Percentiles rank a stretch among this genome's conserved stretches.
Conservation (phyloP, 1,284 basidiomycete species). For the Mycena citricolor region DNA sequence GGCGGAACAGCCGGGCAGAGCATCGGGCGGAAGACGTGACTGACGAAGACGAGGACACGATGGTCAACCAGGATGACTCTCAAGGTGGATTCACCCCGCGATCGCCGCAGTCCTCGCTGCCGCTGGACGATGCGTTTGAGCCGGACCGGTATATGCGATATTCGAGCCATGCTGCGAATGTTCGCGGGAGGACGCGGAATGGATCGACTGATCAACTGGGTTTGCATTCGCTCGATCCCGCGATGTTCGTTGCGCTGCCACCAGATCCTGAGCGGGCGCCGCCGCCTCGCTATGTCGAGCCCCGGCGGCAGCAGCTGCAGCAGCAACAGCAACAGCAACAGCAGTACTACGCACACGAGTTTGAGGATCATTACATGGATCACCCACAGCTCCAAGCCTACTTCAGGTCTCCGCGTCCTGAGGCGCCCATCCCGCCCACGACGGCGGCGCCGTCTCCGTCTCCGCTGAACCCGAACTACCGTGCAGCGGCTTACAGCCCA, state of each 20-base stretch:
- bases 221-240: conserved; percentile 54
- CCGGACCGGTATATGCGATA: conserved; percentile 30
- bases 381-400: conserved; percentile 57
- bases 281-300: conserved; percentile 31
- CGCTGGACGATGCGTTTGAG: conserved; percentile 38
- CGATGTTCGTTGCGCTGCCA: conserved; percentile 39
- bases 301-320: conserved; percentile 20
- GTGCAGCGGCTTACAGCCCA: conserved; percentile 44
- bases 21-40: conserved; percentile 28
- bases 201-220: conserved; percentile 62
- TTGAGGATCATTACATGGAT: conserved; percentile 50
- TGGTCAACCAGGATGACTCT: conserved; percentile 40
- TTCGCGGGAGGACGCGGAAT: conserved; percentile 39
- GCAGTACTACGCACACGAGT: conserved; percentile 36
- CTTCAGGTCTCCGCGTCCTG: conserved; percentile 56
- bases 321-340: conserved; percentile 21
- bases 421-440: conserved; percentile 73
- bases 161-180: conserved; percentile 29
- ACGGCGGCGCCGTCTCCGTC: conserved; percentile 70
- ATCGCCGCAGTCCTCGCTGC: conserved; percentile 61
- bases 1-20: conserved; percentile 34
- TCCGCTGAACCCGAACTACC: conserved; percentile 43
- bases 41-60: conserved; percentile 51
- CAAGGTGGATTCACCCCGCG: conserved; percentile 64
- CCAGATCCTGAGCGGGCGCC: conserved; percentile 17